Evolutionary conservation across 2,329 filamentous ascomycete genomes (phyloP), one percentile per base, ranked within the genome.

Genomic region (Diplodia seriata): DNA sequence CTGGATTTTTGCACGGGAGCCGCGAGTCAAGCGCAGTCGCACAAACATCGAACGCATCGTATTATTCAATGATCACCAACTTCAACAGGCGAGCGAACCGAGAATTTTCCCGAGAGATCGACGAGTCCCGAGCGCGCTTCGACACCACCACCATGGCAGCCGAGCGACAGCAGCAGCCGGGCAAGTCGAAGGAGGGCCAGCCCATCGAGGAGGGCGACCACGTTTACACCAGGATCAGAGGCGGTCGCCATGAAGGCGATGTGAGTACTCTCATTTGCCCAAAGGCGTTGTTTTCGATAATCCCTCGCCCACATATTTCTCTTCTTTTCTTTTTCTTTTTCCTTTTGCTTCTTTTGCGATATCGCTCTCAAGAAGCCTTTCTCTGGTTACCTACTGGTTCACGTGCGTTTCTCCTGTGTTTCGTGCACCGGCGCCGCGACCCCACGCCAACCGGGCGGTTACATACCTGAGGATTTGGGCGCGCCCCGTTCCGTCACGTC

Each of bases 211-310:
- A 78, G 66, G 80, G 79, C 43, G 79, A 81, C 56, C 73, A 74
- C 38, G 79, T 82, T n/a, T 79, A 76, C 70, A 81, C 80, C 6
- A 79, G 76, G 66, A 73, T 77, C 18, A 75, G 79, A 18, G 79
- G 80, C 53, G 80, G 80, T 15, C 74, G 76, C 62, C 78, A 77
- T 51, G 79, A 81, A 55, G 79, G 80, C 12, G 72, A 80, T 38
- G 75, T 74, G 69, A 68, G 74, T 69, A n/a, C 9, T 43, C 38
- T n/a, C 33, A 23, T 26, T 23, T 14, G 26, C 4, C 26, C 18
- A 9, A 1, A 11, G 40, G 40, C 18, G 40, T 29, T 47, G 26
- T n/a, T n/a, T 40, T 26, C 49, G 20, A 43, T 14, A 11, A 4
- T 15, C 49, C 20, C 15, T 29, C 50, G 31, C 15, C 29, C 31